These are phyloP conservation scores for Lavandula angustifolia DNA, from an alignment of 257 asterid species.

Conservation along the genomic window DNA sequence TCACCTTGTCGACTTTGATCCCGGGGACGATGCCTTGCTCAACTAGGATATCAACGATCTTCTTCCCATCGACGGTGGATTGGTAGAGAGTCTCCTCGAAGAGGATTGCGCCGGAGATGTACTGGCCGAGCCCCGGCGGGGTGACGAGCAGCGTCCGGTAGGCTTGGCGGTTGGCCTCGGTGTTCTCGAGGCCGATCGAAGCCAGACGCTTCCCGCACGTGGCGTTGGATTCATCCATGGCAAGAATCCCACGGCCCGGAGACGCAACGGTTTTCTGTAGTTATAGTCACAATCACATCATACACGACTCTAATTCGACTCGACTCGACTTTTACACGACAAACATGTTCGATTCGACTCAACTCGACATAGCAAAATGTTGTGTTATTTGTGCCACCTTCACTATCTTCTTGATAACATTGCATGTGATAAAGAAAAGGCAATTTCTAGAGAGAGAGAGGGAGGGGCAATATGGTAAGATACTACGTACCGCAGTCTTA, in stretches of 20 bases:
- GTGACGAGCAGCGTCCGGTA: slow-evolving; percentile 67
- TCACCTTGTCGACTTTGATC: slow-evolving; percentile 68
- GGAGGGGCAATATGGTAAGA: neutral
- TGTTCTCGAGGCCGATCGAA: slow-evolving; percentile 71
- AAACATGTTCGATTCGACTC: neutral
- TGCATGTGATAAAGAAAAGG: neutral
- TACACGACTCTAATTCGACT: too few species aligned
- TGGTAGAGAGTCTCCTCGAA: slow-evolving; percentile 75
- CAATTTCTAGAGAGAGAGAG: neutral
- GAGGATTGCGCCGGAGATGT: slow-evolving; percentile 68
- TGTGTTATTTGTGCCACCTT: neutral
- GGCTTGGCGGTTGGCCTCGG: slow-evolving; percentile 73
- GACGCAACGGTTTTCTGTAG: slow-evolving; percentile 64
- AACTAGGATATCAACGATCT: slow-evolving; percentile 64
- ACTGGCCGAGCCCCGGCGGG: slow-evolving; percentile 64
- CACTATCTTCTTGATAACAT: neutral
- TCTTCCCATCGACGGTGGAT: slow-evolving; percentile 68
- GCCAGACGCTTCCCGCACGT: slow-evolving; percentile 77
- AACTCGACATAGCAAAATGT: neutral
- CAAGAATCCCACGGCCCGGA: slow-evolving; percentile 76
- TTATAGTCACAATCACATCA: too few species aligned
- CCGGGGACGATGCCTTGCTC: slow-evolving; percentile 77
- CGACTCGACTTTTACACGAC: too few species aligned
- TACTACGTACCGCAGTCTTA: slow-evolving; percentile 36
- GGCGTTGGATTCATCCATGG: slow-evolving; percentile 81